Base-by-base conservation (phyloP, 2,329 filamentous ascomycete species). In the Diplodia corticola region DNA sequence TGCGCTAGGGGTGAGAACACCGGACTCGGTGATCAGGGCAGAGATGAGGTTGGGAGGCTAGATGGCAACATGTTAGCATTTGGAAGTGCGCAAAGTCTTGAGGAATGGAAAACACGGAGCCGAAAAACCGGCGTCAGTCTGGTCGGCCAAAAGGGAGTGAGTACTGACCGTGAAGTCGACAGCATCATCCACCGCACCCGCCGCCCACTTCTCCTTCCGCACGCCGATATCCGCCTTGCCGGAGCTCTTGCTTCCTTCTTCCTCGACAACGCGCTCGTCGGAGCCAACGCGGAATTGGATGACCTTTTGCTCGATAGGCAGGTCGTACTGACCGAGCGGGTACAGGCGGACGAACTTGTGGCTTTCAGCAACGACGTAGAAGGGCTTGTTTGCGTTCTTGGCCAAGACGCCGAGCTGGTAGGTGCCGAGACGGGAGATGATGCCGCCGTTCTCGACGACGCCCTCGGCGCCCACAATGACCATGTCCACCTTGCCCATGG, bases 271-370 rank as follows among this genome's bases (percentile, higher is more conserved):
- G 17, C 51, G 37, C 24, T 59, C 60, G 5, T 78, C 76, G 13
- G 83, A 81, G 46, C 80, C 81, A 5, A 86, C 87, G 71, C 83
- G 84, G 76, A 95, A 96, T 57, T 91, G 87, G 67, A 95, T 83
- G 15, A 96, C 85, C 37, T 87, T 85, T 78, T 97, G 92, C 74
- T 90, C 86, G 70, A 96, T 88, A 0, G 91, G 91, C 67, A 96
- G 81, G 74, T 95, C 91, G 67, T 89, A 87, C 78, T 97, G 92
- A 69, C 89, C 88, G 24, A 95, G 81, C 1, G 94, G 92, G 73
- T 93, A 95, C 65, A 95, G 85, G 72, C 93, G 86, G 53, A 96
- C 92, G 75, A 99, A 97, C 80, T 99, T 99, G 83, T 99, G 95
- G 73, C 91, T 96, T 81, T 99, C 95, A 1, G 91, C 91, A 5